Evolutionary conservation across 2,329 filamentous ascomycete genomes (phyloP), one percentile per base, ranked within the genome.

Genomic region (Aspergillus texensis): DNA sequence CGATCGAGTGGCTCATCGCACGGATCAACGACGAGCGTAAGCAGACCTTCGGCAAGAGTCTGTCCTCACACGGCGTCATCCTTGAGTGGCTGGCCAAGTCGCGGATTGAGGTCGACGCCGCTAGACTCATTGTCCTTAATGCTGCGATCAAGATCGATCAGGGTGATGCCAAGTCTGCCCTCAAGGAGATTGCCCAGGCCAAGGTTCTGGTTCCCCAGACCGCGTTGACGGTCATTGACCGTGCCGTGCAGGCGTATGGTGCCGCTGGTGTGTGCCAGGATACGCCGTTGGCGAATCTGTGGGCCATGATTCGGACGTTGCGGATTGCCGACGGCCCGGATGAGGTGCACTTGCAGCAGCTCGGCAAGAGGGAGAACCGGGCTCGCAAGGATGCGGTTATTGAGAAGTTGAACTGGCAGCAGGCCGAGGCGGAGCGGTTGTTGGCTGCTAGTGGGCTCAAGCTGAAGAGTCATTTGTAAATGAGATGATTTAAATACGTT

Each of bases 81-180:
- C 88, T 98, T 46, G 93, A 97, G 77, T 96, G 95, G 86, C 92
- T 98, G 43, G 95, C 95, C 50, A 91, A 89, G 74, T 95, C 93
- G 1, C 90, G 95, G 34, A 89, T 98, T 70, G 94, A 98, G 75
- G 97, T 99, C 74, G 94, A 98, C 78, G 88, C 94, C 1, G 92
- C 94, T 0, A 91, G 95, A 41, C 86, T 99, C 12, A 81, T 95
- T 46, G 95, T 98, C 9, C 88, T 97, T 68, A 97, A 98, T 80
- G 95, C 95, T 1, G 95, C 95, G 65, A 91, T 96, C 79, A 93
- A 92, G 81, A 98, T 99, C 82, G 95, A 99, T 80, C 86, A 91
- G 70, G 86, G 89, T 24, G 91, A 94, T 70, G 91, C 95, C 71
- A 98, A 98, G 83, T 88, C 89, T 68, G 93, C 94, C 0, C 86